phyloP scores from a whole-genome alignment of 2,329 filamentous ascomycete genomes.

The Parascedosporium putredinis region DNA sequence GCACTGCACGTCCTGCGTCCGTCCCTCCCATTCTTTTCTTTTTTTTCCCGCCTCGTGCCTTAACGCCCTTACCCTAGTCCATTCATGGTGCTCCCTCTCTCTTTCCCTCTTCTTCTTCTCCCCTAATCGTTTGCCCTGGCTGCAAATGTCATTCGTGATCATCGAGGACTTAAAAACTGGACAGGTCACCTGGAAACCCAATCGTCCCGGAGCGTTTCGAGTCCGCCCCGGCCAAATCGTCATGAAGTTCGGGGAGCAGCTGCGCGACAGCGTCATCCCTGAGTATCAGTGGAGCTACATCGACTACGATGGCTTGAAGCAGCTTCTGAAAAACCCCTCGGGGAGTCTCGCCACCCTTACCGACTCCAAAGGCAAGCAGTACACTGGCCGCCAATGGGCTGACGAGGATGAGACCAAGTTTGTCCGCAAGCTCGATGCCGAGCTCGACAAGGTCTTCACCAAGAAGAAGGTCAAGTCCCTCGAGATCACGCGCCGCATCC shows the following conservation, averaged over 20 bases:
- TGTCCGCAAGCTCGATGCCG: constrained; percentile 73
- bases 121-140: constrained; percentile 12
- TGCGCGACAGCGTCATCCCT: constrained; percentile 89
- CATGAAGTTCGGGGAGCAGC: constrained; percentile 91
- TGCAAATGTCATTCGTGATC: constrained; percentile 35
- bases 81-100: not conserved
- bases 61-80: too few species aligned
- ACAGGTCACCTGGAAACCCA: constrained; percentile 29
- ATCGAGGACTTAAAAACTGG: constrained; percentile 37
- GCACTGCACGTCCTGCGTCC: not conserved
- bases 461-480: constrained; percentile 97
- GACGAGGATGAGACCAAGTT: constrained; percentile 89
- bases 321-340: constrained; percentile 66
- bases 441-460: constrained; percentile 94
- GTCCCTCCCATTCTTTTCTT: not conserved
- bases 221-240: constrained; percentile 42
- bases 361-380: constrained; percentile 24
- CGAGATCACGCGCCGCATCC: constrained; percentile 87
- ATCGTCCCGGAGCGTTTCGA: constrained; percentile 21
- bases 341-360: constrained; percentile 26
- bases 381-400: constrained; percentile 57
- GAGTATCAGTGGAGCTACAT: constrained; percentile 99
- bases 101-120: not conserved
- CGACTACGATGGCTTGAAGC: constrained; percentile 89
- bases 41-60: not conserved